Conservation (phyloP, 805 yeast species). For the Candida silvicultrix region DNA sequence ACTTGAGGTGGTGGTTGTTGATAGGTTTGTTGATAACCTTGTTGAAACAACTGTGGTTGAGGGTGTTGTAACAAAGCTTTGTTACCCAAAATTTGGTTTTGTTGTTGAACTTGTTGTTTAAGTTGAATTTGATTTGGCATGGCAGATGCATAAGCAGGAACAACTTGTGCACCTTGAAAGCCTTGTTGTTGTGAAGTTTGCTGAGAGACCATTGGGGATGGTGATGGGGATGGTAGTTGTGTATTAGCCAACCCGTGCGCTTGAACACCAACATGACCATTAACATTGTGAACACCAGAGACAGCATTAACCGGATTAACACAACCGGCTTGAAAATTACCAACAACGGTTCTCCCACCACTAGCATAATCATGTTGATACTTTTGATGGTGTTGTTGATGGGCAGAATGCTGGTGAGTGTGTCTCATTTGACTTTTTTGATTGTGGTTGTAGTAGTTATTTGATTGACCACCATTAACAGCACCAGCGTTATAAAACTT, state of each 20-base stretch:
- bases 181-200: background rate
- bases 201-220: background rate
- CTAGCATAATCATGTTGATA: slow-evolving; percentile 3
- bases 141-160: background rate
- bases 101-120: background rate
- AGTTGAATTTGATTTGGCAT: background rate
- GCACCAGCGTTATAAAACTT: background rate
- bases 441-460: background rate
- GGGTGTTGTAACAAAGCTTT: background rate
- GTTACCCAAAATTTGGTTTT: background rate
- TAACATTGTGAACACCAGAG: background rate
- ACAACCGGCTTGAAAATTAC: background rate
- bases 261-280: background rate
- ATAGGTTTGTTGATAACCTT: background rate
- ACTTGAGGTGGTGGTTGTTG: background rate
- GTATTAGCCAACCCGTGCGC: background rate
- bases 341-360: background rate
- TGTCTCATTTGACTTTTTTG: background rate
- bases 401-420: slow-evolving; percentile 2
- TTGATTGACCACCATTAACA: background rate
- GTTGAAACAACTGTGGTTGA: background rate
- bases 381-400: slow-evolving; percentile 1
- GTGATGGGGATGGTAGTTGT: background rate
- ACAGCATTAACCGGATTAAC: background rate
- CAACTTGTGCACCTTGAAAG: background rate